Percentiles rank a stretch among this genome's conserved stretches.
Evolutionary conservation across 306 rosid species (phyloP).

Genomic region (Benincasa hispida): DNA sequence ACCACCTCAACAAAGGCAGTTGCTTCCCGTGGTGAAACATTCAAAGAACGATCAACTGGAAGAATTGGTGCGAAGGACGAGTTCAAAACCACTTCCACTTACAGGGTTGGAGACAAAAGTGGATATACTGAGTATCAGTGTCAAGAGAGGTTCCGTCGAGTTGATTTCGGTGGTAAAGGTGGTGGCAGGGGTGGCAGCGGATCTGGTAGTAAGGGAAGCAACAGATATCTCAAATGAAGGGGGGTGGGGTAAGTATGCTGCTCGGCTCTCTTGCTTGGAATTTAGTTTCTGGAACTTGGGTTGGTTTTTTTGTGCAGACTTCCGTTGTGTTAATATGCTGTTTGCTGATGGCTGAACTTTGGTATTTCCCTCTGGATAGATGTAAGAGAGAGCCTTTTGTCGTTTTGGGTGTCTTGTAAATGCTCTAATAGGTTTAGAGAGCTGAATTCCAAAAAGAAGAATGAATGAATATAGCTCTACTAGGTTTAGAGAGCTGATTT

Average conservation of each 20-base stretch:
- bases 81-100: not conserved
- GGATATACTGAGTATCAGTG: slow-evolving; percentile 1
- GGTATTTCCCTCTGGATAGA: not conserved
- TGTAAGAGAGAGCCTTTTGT: not conserved
- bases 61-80: slow-evolving; percentile 3
- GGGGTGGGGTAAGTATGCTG: not conserved
- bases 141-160: not conserved
- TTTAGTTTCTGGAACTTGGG: not conserved
- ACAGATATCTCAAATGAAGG: not conserved
- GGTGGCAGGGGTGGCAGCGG: not conserved
- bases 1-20: not conserved
- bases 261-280: not conserved
- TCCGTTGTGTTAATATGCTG: not conserved
- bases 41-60: not conserved
- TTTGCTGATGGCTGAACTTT: not conserved
- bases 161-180: not conserved
- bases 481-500: not conserved
- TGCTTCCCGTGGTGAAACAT: not conserved
- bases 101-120: not conserved
- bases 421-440: not conserved
- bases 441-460: not conserved
- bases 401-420: not conserved
- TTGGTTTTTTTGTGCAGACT: not conserved
- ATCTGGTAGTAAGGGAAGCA: not conserved
- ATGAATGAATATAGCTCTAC: not conserved